Percentiles rank a stretch among this genome's conserved stretches.
phyloP scores from a whole-genome alignment of 106 monocot species.

The Xerophyta viscosa region DNA sequence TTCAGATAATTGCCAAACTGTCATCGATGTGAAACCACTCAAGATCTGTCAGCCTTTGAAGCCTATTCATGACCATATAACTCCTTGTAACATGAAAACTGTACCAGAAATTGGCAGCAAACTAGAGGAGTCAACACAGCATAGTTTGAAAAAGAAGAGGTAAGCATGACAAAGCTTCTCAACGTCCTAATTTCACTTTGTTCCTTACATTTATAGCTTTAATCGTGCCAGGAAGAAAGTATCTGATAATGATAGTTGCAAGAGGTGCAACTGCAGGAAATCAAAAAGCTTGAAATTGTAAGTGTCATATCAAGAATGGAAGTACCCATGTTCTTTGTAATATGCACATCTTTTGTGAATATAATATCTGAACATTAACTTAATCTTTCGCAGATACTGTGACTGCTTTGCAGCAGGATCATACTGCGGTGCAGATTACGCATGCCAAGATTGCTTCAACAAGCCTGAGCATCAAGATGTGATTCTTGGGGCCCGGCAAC shows the following conservation, averaged over 20 bases:
- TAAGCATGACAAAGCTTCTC: slow-evolving; percentile 4
- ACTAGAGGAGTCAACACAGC: slow-evolving; percentile 24
- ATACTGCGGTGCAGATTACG: slow-evolving; percentile 40
- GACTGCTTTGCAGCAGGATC: slow-evolving; percentile 58
- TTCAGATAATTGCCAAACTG: slow-evolving; percentile 14
- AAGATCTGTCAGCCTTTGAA: slow-evolving; percentile 5
- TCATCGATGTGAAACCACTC: slow-evolving; percentile 6
- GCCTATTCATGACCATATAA: slow-evolving; percentile 16
- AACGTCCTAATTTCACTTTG: too few species aligned
- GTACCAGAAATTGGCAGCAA: slow-evolving; percentile 9
- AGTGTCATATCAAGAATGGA: slow-evolving; percentile 18
- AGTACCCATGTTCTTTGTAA: too few species aligned
- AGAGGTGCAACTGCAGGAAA: slow-evolving; percentile 55
- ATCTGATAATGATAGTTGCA: slow-evolving; percentile 40
- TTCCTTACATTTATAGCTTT: slow-evolving; percentile 4
- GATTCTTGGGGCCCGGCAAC: slow-evolving; percentile 24
- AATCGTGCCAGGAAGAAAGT: slow-evolving; percentile 29
- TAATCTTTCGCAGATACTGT: slow-evolving; percentile 53
- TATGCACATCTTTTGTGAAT: too few species aligned
- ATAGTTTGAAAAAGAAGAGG: slow-evolving; percentile 46
- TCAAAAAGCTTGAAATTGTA: slow-evolving; percentile 74
- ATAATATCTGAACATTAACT: too few species aligned
- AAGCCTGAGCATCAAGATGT: slow-evolving; percentile 28
- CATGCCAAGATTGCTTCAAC: slow-evolving; percentile 47
- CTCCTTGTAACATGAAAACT: slow-evolving; percentile 26